These are phyloP conservation scores for Fusarium mangiferae DNA, from an alignment of 2,329 filamentous ascomycete species.

Conservation along the genomic window DNA sequence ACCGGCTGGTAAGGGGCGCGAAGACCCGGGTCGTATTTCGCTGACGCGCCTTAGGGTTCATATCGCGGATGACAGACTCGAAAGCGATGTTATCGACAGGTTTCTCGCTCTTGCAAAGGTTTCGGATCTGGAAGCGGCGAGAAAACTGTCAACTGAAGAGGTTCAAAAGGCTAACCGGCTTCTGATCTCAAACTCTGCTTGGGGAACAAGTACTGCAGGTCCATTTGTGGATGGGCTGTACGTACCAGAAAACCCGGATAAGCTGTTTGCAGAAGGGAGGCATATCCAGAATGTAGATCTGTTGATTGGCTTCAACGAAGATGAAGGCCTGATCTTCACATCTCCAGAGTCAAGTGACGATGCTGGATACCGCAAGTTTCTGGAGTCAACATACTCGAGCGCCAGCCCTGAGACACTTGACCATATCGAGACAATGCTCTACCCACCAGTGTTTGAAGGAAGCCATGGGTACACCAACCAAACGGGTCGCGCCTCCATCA, in stretches of 20 bases:
- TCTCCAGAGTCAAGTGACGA: neutral
- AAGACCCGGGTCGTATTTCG: rapidly evolving
- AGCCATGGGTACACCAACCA: neutral
- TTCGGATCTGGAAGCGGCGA: neutral
- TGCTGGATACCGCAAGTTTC: neutral
- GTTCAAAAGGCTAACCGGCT: neutral
- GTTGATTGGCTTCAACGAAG: neutral
- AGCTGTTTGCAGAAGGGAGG: neutral
- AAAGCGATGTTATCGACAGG: neutral
- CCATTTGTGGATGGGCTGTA: neutral
- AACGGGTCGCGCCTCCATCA: neutral
- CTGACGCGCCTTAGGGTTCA: neutral
- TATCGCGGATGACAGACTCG: neutral
- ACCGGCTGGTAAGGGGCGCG: neutral
- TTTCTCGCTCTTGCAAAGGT: neutral
- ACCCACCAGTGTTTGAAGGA: neutral
- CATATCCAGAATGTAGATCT: neutral
- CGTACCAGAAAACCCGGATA: neutral
- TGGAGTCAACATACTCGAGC: neutral
- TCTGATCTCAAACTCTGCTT: neutral
- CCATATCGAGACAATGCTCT: neutral
- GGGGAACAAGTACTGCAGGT: neutral
- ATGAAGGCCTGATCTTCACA: neutral
- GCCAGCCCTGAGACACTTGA: neutral
- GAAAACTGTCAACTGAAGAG: neutral